Base-by-base conservation (phyloP, 371 early-diverging fungal genomes). In the Circinella minor region DNA sequence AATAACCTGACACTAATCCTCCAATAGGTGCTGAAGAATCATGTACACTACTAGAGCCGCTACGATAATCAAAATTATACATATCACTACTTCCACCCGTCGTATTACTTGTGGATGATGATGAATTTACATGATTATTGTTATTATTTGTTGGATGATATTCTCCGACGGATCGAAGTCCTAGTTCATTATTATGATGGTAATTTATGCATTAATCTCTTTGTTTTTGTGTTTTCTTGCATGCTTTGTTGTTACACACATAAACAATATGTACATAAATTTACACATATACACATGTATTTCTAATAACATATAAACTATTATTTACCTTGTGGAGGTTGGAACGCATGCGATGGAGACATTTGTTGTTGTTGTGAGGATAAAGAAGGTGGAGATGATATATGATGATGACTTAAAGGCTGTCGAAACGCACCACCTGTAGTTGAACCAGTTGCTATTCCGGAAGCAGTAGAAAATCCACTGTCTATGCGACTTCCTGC, bases 401-500 rank as follows among this genome's bases (percentile, higher is more conserved):
- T 27, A 65, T 65, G 65, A 37, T 66, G 67, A 47, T 68, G 68
- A 38, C 5, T 57, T 18, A 20, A 39, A 15, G 68, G 47, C 34
- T 65, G 70, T 54, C 59, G 55, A 47, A 57, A 57, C n/a, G 70
- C 61, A 46, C 70, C 63, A 17, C 59, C 64, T 7, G 55, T 36
- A 46, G 61, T 62, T 18, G 36, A 7, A 43, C 51, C 15, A 51
- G 17, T n/a, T 1, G 51, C 15, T 14, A 34, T 57, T 34, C 57
- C 57, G 34, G 65, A 37, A 34, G 60, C 55, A 55, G 60, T 57
- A 47, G 61, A 59, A 48, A 68, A 61, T n/a, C 70, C 65, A 48
- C 70, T 59, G 36, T 70, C 69, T 47, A 69, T 43, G 49, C 69
- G 69, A 27, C 69, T 69, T 43, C 43, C 67, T 55, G 69, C 69